Evolutionary conservation across 495 filamentous ascomycete genomes (phyloP).

Genomic region (Lasiosphaeris hirsuta): DNA sequence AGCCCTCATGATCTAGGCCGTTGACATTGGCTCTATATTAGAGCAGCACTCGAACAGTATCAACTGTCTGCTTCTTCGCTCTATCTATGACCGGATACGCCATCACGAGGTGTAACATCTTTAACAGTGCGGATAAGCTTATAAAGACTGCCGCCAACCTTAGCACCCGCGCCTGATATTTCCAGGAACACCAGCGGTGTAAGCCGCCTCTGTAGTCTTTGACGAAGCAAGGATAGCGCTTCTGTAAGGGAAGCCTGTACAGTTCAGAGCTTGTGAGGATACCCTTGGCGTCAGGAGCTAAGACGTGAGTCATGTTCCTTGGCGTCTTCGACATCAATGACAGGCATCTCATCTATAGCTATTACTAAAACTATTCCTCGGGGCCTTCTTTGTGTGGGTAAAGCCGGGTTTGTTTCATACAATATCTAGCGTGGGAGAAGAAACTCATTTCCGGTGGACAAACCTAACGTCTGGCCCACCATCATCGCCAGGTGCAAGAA

Average conservation of each 20-base stretch:
- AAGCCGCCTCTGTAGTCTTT: constrained; percentile 9
- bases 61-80: too few relatives aligned
- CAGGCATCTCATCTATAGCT: too few relatives aligned
- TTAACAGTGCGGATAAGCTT: too few relatives aligned
- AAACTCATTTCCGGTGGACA: background rate
- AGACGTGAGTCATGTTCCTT: constrained; percentile 6
- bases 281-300: constrained; percentile 6
- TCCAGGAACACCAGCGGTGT: constrained; percentile 6
- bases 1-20: too few relatives aligned
- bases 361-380: too few relatives aligned
- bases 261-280: constrained; percentile 9
- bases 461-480: constrained; percentile 3
- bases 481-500: background rate
- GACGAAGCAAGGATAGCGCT: constrained; percentile 9
- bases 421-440: background rate
- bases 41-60: too few relatives aligned
- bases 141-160: too few relatives aligned
- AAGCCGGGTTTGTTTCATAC: background rate
- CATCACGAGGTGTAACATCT: too few relatives aligned
- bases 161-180: too few relatives aligned
- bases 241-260: constrained; percentile 8
- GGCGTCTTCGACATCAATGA: background rate
- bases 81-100: too few relatives aligned
- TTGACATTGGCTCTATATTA: too few relatives aligned
- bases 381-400: background rate